Base-by-base conservation (phyloP, 768 basidiomycete species). In the Amanita exitialis region DNA sequence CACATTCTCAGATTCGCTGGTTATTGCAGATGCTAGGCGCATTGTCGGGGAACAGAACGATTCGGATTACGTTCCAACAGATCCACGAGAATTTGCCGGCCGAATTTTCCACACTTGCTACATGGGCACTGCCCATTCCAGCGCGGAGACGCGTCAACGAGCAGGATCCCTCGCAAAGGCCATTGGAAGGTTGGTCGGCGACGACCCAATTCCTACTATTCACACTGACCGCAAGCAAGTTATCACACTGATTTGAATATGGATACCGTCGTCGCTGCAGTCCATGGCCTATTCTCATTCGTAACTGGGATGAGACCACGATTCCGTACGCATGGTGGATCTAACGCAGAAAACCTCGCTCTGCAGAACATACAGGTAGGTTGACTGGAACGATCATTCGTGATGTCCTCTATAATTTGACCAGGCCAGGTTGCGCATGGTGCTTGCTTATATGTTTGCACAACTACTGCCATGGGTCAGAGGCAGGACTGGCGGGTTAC, bases 61-160 rank as follows among this genome's bases (percentile, higher is more conserved):
- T 53, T 95, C 94, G 1, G 68, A 68, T 1, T 98, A 97, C 62
- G 59, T 91, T 23, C 95, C 96, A 1, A 75, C 79, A 0, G 93
- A 99, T 64, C 81, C 94, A 0, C 79, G 75, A 42, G 96, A 98
- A 62, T 92, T 97, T 58, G 80, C 82, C 23, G 74, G 72, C 48
- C 76, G 91, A 21, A 83, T 98, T 49, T 95, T 99, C 72, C 94
- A 98, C 65, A 95, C 94, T 0, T 96, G 92, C 66, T 99, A 95
- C 67, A 98, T 99, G 96, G 95, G 95, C 4, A 99, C 96, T 0
- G 90, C 93, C 65, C 94, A 98, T 64, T 97, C 95, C 6, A 90
- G 85, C 53, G 65, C 65, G 0, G 96, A 96, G 59, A 98, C 96
- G 6, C 72, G 91, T 9, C 69, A 74, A 54, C 74, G 96, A 30